Conservation (phyloP, 140 eudicot genomes). For the Ambrosia hybrid region DNA sequence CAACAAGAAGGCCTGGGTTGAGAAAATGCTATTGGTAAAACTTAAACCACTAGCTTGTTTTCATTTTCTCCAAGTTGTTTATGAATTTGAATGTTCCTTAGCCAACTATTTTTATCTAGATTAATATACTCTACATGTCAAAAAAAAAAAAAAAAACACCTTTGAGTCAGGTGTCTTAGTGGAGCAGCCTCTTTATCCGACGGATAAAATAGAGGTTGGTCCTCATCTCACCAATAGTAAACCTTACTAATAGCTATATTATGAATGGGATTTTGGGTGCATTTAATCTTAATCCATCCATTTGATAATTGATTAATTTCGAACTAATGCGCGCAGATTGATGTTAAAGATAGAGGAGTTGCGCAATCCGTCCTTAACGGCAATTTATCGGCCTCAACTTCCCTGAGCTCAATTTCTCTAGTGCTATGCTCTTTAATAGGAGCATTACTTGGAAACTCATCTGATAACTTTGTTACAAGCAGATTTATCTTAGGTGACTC, state of each 20-base stretch:
- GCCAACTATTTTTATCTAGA: too few species aligned
- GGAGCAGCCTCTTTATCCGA: too few species aligned
- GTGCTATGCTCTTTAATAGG: slow-evolving; percentile 65
- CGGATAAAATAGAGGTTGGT: too few species aligned
- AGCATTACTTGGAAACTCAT: slow-evolving; percentile 62
- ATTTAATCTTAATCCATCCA: too few species aligned
- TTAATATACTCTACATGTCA: too few species aligned
- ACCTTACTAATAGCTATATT: too few species aligned
- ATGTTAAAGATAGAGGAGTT: slow-evolving; percentile 48
- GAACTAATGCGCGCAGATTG: slow-evolving; percentile 39
- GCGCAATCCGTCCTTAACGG: slow-evolving; percentile 47
- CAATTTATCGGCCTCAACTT: slow-evolving; percentile 64
- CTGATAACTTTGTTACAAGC: slow-evolving; percentile 29
- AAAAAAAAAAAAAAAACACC: too few species aligned
- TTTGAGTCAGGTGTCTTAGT: too few species aligned
- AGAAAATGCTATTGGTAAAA: slow-evolving; percentile 57
- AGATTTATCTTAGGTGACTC: slow-evolving; percentile 58
- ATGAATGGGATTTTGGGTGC: too few species aligned
- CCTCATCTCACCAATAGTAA: too few species aligned
- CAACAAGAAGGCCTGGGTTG: slow-evolving; percentile 67
- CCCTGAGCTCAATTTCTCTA: slow-evolving; percentile 59
- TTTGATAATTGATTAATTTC: neutral
- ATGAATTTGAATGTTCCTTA: too few species aligned
- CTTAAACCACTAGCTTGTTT: neutral
- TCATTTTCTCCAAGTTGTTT: too few species aligned